These are phyloP conservation scores for Metarhizium anisopliae DNA, from an alignment of 2,329 filamentous ascomycete species.

Conservation along the genomic window DNA sequence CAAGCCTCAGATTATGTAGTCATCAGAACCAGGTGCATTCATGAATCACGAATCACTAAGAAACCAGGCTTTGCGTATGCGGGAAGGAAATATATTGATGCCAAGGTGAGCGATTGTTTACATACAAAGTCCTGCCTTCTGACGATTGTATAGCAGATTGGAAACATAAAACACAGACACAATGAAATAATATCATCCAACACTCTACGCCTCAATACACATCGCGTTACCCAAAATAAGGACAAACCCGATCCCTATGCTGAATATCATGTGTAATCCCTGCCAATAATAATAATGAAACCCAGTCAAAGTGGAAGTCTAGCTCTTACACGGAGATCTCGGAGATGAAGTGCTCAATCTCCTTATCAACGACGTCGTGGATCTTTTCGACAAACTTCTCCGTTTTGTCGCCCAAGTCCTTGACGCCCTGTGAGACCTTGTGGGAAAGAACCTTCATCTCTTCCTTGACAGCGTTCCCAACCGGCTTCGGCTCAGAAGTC, in stretches of 20 bases:
- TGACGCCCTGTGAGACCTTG: slow-evolving; percentile 45
- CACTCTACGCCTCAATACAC: slow-evolving; percentile 10
- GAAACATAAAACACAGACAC: slow-evolving; percentile 7
- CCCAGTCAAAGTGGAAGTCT: not conserved
- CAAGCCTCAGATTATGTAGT: not conserved
- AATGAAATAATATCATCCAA: slow-evolving; percentile 7
- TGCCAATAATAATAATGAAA: not conserved
- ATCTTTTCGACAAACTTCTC: slow-evolving; percentile 57
- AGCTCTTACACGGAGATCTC: slow-evolving; percentile 34
- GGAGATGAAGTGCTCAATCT: slow-evolving; percentile 50
- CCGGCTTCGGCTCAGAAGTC: slow-evolving; percentile 42
- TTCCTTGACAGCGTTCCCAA: slow-evolving; percentile 51
- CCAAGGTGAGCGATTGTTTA: not conserved
- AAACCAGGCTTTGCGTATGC: not conserved
- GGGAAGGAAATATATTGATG: slow-evolving; percentile 8
- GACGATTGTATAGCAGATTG: not conserved
- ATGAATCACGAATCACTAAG: not conserved
- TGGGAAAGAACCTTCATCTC: slow-evolving; percentile 51
- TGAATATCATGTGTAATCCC: not conserved
- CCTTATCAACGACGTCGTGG: slow-evolving; percentile 51
- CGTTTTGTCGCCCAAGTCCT: slow-evolving; percentile 45
- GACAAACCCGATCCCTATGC: not conserved
- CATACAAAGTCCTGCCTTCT: not conserved
- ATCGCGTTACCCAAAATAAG: slow-evolving; percentile 18
- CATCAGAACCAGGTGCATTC: not conserved